Base-by-base conservation (phyloP, 1,284 basidiomycete genomes). In the Pseudozyma thailandica region DNA sequence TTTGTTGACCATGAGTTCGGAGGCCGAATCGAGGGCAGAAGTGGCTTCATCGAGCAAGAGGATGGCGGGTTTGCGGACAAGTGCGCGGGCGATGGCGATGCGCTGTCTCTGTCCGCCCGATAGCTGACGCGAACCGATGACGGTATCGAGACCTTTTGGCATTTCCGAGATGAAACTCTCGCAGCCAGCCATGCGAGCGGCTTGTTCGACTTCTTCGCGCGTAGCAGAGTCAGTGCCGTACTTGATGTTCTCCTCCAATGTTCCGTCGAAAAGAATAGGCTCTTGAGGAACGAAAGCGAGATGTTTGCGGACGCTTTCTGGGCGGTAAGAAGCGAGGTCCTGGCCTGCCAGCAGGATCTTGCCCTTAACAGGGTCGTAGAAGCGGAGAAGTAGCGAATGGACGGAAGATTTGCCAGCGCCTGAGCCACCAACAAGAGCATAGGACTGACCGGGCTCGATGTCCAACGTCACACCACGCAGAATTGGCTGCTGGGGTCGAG, bases 241-340 rank as follows among this genome's bases (percentile, higher is more conserved):
- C 0, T 92, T 91, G 65, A 98, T 96, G 79, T 97, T 97, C 3
- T 92, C 90, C 9, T 92, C 92, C 23, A 97, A 91, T 0, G 92
- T 95, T 4, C 93, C 94, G 9, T 90, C 91, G 35, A 82, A 82
- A 21, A 82, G 63, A 20, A 72, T 68, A 7, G 81, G 81, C 25
- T 81, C 79, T 42, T 82, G 81, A 8, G 78, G 61, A 3, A 82
- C 81, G n/a, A 81, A 75, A n/a, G 77, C 80, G 48, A 80, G 60
- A 21, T 77, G 65, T 27, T 56, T 49, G 10, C 81, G 75, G 3
- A 81, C 64, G 37, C 58, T 62, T n/a, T 74, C 74, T 6, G 91
- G 87, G 6, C 89, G 90, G 80, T 94, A 93, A 51, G 90, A 88
- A 16, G 90, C 87, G 71, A 98, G 93, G 90, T 93, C 92, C 85